Percentiles rank a stretch among this genome's conserved stretches.
Evolutionary conservation across 192 early-diverging fungal genomes (phyloP).

Genomic region (Geranomyces michiganensis): DNA sequence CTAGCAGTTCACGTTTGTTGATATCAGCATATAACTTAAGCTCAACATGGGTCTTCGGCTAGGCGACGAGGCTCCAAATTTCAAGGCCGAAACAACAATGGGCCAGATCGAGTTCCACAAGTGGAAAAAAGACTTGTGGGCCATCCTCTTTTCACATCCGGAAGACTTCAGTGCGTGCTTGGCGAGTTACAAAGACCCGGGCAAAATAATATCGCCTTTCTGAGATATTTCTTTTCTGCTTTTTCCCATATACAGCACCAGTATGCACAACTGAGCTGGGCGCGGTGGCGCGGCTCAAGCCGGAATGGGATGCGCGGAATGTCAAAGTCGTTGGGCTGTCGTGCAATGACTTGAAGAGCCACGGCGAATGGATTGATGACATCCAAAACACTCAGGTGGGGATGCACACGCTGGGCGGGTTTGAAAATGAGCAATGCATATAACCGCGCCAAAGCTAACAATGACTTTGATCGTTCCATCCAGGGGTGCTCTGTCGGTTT

Average conservation of each 20-base stretch:
- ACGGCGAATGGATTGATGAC: conserved; percentile 88
- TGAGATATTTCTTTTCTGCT: background rate
- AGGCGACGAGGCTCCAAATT: conserved; percentile 66
- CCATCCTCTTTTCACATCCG: conserved; percentile 97
- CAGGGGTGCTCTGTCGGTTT: conserved; percentile 74
- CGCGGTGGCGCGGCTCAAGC: conserved; percentile 77
- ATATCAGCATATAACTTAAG: background rate
- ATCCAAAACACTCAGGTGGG: conserved; percentile 82
- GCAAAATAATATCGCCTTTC: too few species aligned
- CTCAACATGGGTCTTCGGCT: conserved; percentile 41
- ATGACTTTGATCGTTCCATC: too few species aligned
- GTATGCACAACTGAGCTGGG: conserved; percentile 98
- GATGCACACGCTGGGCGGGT: background rate
- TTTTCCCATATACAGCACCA: conserved; percentile 54
- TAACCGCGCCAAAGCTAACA: too few species aligned
- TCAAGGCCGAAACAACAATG: conserved; percentile 82
- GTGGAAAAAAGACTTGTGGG: conserved; percentile 85
- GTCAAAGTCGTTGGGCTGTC: conserved; percentile 95
- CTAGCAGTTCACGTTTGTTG: too few species aligned
- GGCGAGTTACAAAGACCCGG: too few species aligned
- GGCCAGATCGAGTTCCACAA: conserved; percentile 92
- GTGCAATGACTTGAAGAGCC: conserved; percentile 81
- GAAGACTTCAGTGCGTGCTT: conserved; percentile 90
- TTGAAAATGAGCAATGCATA: background rate
- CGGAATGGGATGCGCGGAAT: conserved; percentile 76